Evolutionary conservation across 2,329 filamentous ascomycete species (phyloP).

Genomic region (Cladophialophora bantiana): DNA sequence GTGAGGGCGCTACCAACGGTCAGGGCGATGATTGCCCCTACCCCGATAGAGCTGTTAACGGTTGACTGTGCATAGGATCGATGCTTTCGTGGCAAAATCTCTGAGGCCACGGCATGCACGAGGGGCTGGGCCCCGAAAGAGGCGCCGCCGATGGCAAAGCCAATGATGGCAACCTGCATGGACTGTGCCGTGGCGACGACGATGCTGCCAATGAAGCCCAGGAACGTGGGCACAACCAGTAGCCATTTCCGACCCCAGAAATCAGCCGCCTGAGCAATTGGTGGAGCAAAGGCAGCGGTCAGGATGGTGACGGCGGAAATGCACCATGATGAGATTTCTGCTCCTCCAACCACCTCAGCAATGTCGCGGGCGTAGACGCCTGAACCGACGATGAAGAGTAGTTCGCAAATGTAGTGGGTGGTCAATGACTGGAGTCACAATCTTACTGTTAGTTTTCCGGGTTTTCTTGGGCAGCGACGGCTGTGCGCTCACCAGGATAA

Average conservation of each 20-base stretch:
- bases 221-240: conserved; percentile 16
- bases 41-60: conserved; percentile 17
- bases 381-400: too few relatives aligned
- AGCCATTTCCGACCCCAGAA: conserved; percentile 25
- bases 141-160: conserved; percentile 18
- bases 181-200: conserved; percentile 23
- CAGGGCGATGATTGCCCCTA: conserved; percentile 19
- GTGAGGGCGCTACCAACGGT: too few relatives aligned
- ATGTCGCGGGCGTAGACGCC: too few relatives aligned
- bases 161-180: conserved; percentile 23
- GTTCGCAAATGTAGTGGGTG: too few relatives aligned
- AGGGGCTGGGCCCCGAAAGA: conserved; percentile 22
- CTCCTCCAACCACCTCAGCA: too few relatives aligned
- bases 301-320: conserved; percentile 25
- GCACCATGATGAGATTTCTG: conserved; percentile 22
- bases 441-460: too few relatives aligned
- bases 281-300: conserved; percentile 27
- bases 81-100: conserved; percentile 26
- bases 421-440: too few relatives aligned
- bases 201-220: conserved; percentile 25
- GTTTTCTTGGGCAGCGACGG: too few relatives aligned
- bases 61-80: conserved; percentile 23
- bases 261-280: conserved; percentile 25
- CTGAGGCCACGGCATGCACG: conserved; percentile 25
- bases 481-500: too few relatives aligned